Conservation (phyloP, 768 basidiomycete genomes). For the Pholiota conissans region DNA sequence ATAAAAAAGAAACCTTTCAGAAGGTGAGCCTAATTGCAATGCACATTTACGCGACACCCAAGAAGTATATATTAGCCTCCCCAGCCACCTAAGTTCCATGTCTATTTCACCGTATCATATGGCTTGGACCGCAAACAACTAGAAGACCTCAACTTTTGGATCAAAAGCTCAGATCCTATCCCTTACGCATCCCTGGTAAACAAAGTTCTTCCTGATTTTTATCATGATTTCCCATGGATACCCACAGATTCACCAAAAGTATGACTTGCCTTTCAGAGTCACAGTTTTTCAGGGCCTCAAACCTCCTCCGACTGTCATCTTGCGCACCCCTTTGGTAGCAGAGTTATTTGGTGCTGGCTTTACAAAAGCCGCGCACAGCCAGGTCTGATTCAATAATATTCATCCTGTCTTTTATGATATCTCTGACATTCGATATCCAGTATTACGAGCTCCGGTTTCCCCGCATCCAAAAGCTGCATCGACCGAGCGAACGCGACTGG, state of each 20-base stretch:
- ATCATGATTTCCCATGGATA: not conserved
- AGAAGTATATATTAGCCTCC: conserved; percentile 30
- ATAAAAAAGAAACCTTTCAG: conserved; percentile 40
- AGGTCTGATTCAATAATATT: too few relatives aligned
- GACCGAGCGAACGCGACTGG: conserved; percentile 65
- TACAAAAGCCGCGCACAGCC: conserved; percentile 59
- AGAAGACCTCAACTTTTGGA: conserved; percentile 70
- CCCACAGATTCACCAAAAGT: conserved; percentile 10
- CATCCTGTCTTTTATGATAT: not conserved
- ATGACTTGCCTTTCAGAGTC: conserved; percentile 55
- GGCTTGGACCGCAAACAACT: conserved; percentile 67
- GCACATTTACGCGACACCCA: not conserved
- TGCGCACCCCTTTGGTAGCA: conserved; percentile 62
- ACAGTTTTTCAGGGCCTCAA: conserved; percentile 45
- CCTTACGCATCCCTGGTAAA: conserved; percentile 26
- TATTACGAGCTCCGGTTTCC: conserved; percentile 86
- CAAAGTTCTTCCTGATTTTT: not conserved
- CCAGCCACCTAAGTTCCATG: conserved; percentile 59
- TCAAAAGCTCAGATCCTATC: conserved; percentile 42
- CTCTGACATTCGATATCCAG: conserved; percentile 33
- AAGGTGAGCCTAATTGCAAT: not conserved
- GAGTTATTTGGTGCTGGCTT: conserved; percentile 86
- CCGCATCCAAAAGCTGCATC: conserved; percentile 69
- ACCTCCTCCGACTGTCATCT: conserved; percentile 48
- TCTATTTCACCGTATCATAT: conserved; percentile 78